Conservation (phyloP, 208 protist genomes). For the Acanthamoeba sp. region DNA sequence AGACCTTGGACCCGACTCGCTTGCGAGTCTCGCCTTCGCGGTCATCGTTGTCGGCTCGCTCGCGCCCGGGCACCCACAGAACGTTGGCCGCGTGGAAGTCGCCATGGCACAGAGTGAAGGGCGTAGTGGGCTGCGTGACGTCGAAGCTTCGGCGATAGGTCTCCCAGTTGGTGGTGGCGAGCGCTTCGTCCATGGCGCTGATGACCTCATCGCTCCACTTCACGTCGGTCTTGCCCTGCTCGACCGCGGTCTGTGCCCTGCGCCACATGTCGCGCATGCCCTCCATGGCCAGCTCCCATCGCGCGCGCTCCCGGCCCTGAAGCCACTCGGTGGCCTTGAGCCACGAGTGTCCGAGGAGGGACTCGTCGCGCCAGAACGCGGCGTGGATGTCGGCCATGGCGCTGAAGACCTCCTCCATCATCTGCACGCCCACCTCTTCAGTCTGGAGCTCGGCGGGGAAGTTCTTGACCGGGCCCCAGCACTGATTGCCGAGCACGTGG, state of each 20-base stretch:
- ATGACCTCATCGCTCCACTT: slow-evolving; percentile 28
- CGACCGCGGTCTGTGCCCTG: not conserved
- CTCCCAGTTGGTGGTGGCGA: slow-evolving; percentile 52
- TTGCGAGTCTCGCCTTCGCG: not conserved
- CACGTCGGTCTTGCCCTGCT: not conserved
- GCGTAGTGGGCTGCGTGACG: not conserved
- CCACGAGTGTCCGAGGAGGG: slow-evolving; percentile 26
- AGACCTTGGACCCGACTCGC: not conserved
- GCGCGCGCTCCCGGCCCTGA: not conserved
- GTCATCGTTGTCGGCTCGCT: not conserved
- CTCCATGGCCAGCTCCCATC: slow-evolving; percentile 53
- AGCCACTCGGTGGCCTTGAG: slow-evolving; percentile 56
- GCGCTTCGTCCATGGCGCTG: slow-evolving; percentile 26
- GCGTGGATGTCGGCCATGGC: slow-evolving; percentile 66
- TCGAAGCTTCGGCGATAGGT: slow-evolving; percentile 32
- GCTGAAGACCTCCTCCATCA: slow-evolving; percentile 50
- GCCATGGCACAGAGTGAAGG: slow-evolving; percentile 76
- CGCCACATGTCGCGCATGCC: slow-evolving; percentile 39
- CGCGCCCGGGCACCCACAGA: not conserved
- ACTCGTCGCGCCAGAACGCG: slow-evolving; percentile 56
- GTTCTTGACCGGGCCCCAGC: slow-evolving; percentile 51
- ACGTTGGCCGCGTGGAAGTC: slow-evolving; percentile 79
- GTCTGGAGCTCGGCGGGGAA: slow-evolving; percentile 53
- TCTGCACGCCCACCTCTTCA: slow-evolving; percentile 29
- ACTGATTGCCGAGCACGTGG: slow-evolving; percentile 59